These are phyloP conservation scores for Cercospora citrullina DNA, from an alignment of 2,329 filamentous ascomycete genomes.

Conservation along the genomic window DNA sequence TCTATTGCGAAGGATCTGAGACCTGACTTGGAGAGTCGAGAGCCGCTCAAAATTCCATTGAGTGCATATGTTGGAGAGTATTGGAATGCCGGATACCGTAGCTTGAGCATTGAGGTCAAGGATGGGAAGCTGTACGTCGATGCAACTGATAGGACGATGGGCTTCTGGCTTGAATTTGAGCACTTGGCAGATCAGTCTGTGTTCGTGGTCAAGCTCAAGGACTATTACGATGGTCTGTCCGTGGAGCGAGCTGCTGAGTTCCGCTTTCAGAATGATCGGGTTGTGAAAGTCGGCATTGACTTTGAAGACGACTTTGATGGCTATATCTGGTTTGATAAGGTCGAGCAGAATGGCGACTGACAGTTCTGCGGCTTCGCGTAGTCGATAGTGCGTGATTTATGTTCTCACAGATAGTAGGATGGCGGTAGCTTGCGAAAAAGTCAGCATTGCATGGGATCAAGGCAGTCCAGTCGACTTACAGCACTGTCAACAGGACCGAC, in stretches of 20 bases:
- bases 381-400: background rate
- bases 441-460: background rate
- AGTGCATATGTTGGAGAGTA: background rate
- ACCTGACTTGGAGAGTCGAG: background rate
- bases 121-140: conserved; percentile 35
- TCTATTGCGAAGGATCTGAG: background rate
- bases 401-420: background rate
- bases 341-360: background rate
- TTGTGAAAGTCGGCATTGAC: background rate
- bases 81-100: background rate
- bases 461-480: background rate
- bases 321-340: background rate
- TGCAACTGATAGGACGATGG: conserved; percentile 38
- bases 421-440: background rate
- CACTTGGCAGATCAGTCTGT: conserved; percentile 33
- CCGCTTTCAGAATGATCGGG: background rate
- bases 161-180: conserved; percentile 38
- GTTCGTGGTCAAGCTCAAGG: conserved; percentile 8
- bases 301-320: background rate
- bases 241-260: conserved; percentile 1
- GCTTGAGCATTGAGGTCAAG: background rate
- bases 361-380: background rate
- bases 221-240: conserved; percentile 9
- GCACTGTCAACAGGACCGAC: background rate
- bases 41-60: background rate